Base-by-base conservation (phyloP, 331 rosid species). In the Quercus lobata region DNA sequence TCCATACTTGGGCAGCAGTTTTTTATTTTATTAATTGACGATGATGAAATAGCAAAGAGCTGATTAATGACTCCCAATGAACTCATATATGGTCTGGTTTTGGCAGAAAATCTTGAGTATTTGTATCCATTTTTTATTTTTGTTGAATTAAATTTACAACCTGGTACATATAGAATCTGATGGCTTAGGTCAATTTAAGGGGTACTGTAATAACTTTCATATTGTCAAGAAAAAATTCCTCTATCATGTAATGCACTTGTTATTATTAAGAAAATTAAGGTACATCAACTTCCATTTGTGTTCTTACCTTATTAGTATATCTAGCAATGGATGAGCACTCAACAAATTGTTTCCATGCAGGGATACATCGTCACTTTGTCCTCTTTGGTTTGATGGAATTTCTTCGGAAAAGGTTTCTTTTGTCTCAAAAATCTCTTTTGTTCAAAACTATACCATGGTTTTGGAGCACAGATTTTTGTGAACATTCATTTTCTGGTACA, bases 351-450 rank as follows among this genome's bases (percentile, higher is more conserved):
- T 84, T 80, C 78, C 19, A 41, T 56, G 82, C 86, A 96, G 99
- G 99, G 76, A 76, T 96, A 66, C 98, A 96, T 85, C 97, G 98
- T 37, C 97, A 96, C 87, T 96, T 93, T 83, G 91, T 96, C 57
- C 85, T 96, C 30, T 96, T 84, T 76, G 99, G 99, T 73, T 83
- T 96, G 87, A 96, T 93, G 99, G 99, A 96, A 69, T 93, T 83
- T 87, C 87, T 96, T 16, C 85, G 85, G 77, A 91, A 84, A 89
- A 96, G 97, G 99, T 91, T 86, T 79, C 88, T 79, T 76, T 78
- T 44, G 69, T 35, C 79, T 52, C 65, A 58, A 55, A 35, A 71
- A 27, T 25, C 65, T 73, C 54, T 44, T 76, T 22, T 54, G 57
- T 75, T 80, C 30, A 58, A 12, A 66, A 55, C 37, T 61, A 62